Base-by-base conservation (phyloP, 352 stramenopile genomes). In the Pythium phragmitis region DNA sequence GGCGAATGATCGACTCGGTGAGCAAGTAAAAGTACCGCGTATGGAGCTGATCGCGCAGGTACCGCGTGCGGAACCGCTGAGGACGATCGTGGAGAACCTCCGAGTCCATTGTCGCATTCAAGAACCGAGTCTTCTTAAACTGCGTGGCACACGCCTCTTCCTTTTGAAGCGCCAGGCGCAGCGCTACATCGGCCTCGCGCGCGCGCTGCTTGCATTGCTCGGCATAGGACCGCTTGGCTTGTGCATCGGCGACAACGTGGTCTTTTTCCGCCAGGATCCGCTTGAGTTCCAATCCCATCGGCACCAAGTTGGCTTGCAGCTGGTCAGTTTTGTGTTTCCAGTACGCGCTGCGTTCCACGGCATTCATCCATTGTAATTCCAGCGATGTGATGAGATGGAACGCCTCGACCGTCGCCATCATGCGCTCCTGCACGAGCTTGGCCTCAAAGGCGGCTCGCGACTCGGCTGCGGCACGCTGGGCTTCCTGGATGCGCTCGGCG, bases 101-200 rank as follows among this genome's bases (percentile, higher is more conserved):
- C 0, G 82, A 93, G 46, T 92, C 85, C 64, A 91, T 91, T 0
- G 71, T 87, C 0, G 70, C 63, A 39, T 85, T 91, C 4, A 71
- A 23, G 5, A 75, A 74, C 54, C 89, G 79, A 9, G 82, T 63
- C 33, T 76, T 76, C 30, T 76, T 77, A 60, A 81, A 82, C 6
- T 55, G 59, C 9, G 73, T 50, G 13, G 60, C 39, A 8, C 67
- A 68, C 14, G 60, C 60, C 17, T 88, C 77, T 53, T 87, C 75
- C 1, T 72, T 63, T 28, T 82, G 49, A 30, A 83, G 73, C 0
- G 79, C 71, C 3, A 47, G 13, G 14, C 60, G 54, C 17, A 92
- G 67, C 11, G 66, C 62, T 2, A 16, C 37, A 9, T 82, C 79
- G 0, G 80, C 79, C 11, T 74, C 61, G 23, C 43, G 49, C 0